phyloP scores from a whole-genome alignment of 108 stramenopile species.

The Pseudonitzschia delicatissima region DNA sequence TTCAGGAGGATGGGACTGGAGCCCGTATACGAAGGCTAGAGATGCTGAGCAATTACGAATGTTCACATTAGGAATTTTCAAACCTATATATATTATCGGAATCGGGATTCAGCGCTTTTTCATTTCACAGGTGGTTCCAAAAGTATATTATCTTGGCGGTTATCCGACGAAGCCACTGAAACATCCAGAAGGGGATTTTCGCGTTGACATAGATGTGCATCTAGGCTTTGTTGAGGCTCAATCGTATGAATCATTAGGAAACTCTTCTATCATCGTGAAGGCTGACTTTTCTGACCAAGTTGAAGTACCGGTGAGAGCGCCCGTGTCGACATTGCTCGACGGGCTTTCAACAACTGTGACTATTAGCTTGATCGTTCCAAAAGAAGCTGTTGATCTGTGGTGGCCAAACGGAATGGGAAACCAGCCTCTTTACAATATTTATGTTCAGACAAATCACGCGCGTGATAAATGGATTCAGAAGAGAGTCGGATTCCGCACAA shows the following conservation, averaged over 20 bases:
- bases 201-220: slow-evolving; percentile 31
- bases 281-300: background rate
- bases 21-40: slow-evolving; percentile 25
- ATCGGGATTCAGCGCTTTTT: slow-evolving; percentile 7
- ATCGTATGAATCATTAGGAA: background rate
- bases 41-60: slow-evolving; percentile 28
- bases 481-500: slow-evolving; percentile 34
- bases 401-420: slow-evolving; percentile 49
- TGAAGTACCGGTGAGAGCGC: background rate
- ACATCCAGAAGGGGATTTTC: slow-evolving; percentile 13
- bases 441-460: background rate
- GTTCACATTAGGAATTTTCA: slow-evolving; percentile 33
- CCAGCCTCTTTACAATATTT: slow-evolving; percentile 33
- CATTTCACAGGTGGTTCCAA: slow-evolving; percentile 38
- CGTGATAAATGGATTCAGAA: slow-evolving; percentile 8
- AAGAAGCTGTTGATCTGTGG: slow-evolving; percentile 35
- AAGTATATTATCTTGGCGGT: slow-evolving; percentile 35
- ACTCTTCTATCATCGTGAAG: background rate
- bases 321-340: background rate
- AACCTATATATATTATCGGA: slow-evolving; percentile 33
- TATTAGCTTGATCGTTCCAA: background rate
- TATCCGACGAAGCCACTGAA: slow-evolving; percentile 17
- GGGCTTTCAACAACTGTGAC: slow-evolving; percentile 7
- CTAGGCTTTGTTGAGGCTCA: background rate
- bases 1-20: slow-evolving; percentile 59